phyloP scores from a whole-genome alignment of 345 rosid genomes.

The Sapria himalayana region DNA sequence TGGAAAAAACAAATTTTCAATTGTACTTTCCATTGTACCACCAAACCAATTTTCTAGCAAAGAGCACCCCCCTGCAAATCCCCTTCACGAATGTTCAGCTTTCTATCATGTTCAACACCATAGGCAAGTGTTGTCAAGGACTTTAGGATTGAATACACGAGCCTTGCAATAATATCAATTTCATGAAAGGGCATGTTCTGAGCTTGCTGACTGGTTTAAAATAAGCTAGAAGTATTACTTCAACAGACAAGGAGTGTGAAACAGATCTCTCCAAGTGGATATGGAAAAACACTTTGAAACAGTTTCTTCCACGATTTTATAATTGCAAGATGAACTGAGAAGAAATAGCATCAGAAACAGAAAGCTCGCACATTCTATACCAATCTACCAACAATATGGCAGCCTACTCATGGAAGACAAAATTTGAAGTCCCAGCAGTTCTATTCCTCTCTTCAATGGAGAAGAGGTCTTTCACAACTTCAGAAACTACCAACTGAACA shows the following conservation, averaged over 20 bases:
- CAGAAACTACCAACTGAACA: too few relatives aligned
- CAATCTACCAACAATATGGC: slow-evolving; percentile 49
- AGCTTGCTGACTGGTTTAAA: slow-evolving; percentile 47
- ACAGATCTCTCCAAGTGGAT: slow-evolving; percentile 63
- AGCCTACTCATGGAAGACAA: too few relatives aligned
- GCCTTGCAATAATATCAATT: slow-evolving; percentile 80
- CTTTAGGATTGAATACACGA: slow-evolving; percentile 39
- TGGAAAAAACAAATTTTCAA: too few relatives aligned
- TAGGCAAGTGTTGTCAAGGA: too few relatives aligned
- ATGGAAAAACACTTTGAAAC: slow-evolving; percentile 67
- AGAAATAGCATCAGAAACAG: slow-evolving; percentile 42
- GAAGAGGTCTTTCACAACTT: too few relatives aligned
- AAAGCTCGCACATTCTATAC: slow-evolving; percentile 60
- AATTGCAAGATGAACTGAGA: slow-evolving; percentile 44
- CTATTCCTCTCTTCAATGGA: too few relatives aligned
- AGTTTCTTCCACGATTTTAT: slow-evolving; percentile 73
- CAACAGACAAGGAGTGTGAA: slow-evolving; percentile 60
- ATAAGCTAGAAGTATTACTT: slow-evolving; percentile 34
- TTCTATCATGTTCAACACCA: too few relatives aligned
- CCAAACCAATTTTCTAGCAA: too few relatives aligned
- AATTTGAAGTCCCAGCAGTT: too few relatives aligned
- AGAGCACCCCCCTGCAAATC: too few relatives aligned
- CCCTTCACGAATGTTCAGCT: too few relatives aligned
- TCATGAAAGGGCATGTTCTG: slow-evolving; percentile 59
- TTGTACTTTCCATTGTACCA: too few relatives aligned